phyloP scores from a whole-genome alignment of 257 asterid genomes.

The Prunella vulgaris region DNA sequence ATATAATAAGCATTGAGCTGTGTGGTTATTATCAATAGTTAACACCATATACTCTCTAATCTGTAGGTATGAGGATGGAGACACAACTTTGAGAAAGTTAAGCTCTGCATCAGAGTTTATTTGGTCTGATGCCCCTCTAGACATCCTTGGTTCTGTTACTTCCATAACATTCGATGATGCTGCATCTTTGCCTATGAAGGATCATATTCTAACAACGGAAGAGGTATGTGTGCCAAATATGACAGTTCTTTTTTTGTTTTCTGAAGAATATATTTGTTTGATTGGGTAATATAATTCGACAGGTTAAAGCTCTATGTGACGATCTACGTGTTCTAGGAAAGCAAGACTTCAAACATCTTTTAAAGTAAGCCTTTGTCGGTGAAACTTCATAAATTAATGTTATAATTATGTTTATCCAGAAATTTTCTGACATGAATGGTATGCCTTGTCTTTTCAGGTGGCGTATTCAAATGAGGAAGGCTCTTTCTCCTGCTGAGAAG shows the following conservation, averaged over 20 bases:
- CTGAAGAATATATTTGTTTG: background rate
- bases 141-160: conserved; percentile 75
- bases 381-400: background rate
- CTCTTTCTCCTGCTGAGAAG: conserved; percentile 76
- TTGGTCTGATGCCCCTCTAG: conserved; percentile 67
- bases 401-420: background rate
- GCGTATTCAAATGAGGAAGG: conserved; percentile 77
- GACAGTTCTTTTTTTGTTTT: background rate
- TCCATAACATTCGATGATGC: conserved; percentile 66
- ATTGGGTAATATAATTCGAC: conserved; percentile 15
- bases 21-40: background rate
- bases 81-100: conserved; percentile 63
- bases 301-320: conserved; percentile 85
- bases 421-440: background rate
- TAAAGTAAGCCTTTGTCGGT: conserved; percentile 52
- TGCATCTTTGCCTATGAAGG: conserved; percentile 56
- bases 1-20: background rate
- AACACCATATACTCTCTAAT: background rate
- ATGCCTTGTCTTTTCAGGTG: conserved; percentile 47
- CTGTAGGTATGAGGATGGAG: conserved; percentile 89
- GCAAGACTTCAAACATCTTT: conserved; percentile 82
- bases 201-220: conserved; percentile 68
- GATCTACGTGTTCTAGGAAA: conserved; percentile 82
- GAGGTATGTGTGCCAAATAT: conserved; percentile 46
- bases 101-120: conserved; percentile 73